Conservation (phyloP, 2,329 filamentous ascomycete species). For the Colletotrichum musae region DNA sequence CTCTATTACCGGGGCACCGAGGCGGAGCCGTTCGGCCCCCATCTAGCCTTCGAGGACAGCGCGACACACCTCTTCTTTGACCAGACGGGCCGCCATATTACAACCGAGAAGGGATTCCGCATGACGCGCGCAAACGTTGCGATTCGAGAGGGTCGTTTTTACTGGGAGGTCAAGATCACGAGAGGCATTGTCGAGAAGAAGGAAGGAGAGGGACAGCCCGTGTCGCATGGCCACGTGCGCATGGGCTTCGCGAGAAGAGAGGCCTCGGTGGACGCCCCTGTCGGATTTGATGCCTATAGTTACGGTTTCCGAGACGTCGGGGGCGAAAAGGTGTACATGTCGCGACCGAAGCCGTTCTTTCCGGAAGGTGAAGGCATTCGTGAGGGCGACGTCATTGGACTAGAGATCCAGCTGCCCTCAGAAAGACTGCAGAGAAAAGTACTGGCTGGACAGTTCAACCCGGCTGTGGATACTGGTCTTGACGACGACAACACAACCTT, state of each 20-base stretch:
- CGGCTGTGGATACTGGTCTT: conserved; percentile 79
- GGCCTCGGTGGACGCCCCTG: conserved; percentile 85
- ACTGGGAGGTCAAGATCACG: conserved; percentile 93
- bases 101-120: conserved; percentile 92
- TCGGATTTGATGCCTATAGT: conserved; percentile 92
- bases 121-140: conserved; percentile 93
- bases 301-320: conserved; percentile 92
- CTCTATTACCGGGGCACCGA: conserved; percentile 94
- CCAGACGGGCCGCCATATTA: conserved; percentile 81
- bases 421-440: conserved; percentile 90
- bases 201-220: conserved; percentile 58
- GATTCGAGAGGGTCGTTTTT: conserved; percentile 89
- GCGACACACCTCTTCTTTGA: conserved; percentile 89
- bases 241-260: conserved; percentile 90
- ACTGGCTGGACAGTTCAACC: conserved; percentile 89
- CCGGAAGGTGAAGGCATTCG: conserved; percentile 82
- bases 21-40: conserved; percentile 83
- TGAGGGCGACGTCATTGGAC: conserved; percentile 93
- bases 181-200: conserved; percentile 74
- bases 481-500: conserved; percentile 68
- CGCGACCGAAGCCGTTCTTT: conserved; percentile 92
- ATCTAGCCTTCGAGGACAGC: conserved; percentile 93
- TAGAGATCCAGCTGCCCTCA: conserved; percentile 92
- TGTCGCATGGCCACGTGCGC: conserved; percentile 77
- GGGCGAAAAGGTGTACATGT: conserved; percentile 94